Evolutionary conservation across 345 rosid genomes (phyloP), one percentile per base, ranked within the genome.

Genomic region (Eucalyptus tenuipes): DNA sequence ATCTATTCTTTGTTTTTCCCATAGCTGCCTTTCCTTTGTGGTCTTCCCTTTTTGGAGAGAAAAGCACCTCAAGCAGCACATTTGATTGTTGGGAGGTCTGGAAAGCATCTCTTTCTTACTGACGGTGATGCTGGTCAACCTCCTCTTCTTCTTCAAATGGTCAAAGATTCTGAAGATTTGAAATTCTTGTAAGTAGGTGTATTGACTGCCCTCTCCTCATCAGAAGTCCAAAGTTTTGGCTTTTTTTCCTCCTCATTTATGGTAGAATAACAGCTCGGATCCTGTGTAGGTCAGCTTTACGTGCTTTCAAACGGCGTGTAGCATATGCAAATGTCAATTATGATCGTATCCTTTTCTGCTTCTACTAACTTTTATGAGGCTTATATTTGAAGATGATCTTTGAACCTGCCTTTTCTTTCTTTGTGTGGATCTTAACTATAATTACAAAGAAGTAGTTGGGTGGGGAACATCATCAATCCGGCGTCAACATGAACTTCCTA

Each of bases 381-480:
- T 85, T 57, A 48, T 86, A 68, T 88, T 48, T 88, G 87, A 87
- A 64, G 48, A 80, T 75, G 82, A 49, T 37, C 49, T 49, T 25
- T 75, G 87, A 47, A 86, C 13, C n/a, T 86, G 17, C 84, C 49
- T 86, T 88, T 68, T 12, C 49, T 48, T 75, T 85, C 87, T n/a
- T 17, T 85, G 48, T 79, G 86, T 57, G 31, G 52, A 61, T 88
- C 95, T 95, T 95, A 57, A 96, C 94, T 88, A 47, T 44, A 50
- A 53, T 55, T 31, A 86, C 29, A 85, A 88, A 96, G 99, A 96
- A 90, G 91, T 96, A 89, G 99, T 96, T 93, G 99, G 99, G 80
- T 97, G 99, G 99, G 93, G 99, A 89, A 97, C 99, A 87, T 96
- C 99, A 86, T 97, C 99, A 82, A 97, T 97, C 82, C 93, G 97